These are phyloP conservation scores for Tricholoma bakamatsutake DNA, from an alignment of 768 basidiomycete species.

Conservation along the genomic window DNA sequence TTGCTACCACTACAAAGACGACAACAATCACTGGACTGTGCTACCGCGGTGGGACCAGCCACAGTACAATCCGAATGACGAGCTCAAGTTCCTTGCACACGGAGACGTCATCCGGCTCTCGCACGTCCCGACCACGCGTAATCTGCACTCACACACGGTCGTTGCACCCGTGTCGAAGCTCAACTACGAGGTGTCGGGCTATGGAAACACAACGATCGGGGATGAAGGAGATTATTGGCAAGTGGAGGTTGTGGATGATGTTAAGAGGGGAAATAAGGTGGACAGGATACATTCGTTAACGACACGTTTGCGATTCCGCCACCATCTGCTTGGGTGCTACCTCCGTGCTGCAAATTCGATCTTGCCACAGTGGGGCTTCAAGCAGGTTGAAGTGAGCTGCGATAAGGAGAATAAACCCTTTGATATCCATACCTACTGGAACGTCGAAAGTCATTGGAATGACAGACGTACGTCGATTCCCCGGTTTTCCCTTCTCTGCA, in stretches of 20 bases:
- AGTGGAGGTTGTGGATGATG: constrained; percentile 92
- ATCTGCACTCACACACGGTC: constrained; percentile 88
- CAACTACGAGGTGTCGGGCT: constrained; percentile 89
- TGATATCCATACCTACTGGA: constrained; percentile 92
- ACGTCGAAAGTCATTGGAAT: constrained; percentile 97
- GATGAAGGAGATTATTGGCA: constrained; percentile 89
- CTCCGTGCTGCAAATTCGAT: constrained; percentile 82
- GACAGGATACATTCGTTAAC: constrained; percentile 84
- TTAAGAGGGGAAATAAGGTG: constrained; percentile 55
- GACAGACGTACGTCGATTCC: constrained; percentile 64
- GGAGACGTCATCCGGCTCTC: constrained; percentile 77
- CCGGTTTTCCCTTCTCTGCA: not conserved
- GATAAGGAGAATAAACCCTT: constrained; percentile 78
- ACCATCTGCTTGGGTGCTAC: constrained; percentile 78
- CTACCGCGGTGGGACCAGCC: constrained; percentile 78
- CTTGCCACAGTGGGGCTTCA: constrained; percentile 98
- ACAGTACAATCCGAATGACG: constrained; percentile 56
- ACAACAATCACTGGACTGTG: constrained; percentile 90
- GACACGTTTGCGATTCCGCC: constrained; percentile 81
- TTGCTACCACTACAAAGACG: constrained; percentile 99
- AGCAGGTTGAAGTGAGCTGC: constrained; percentile 96
- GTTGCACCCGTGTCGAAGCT: constrained; percentile 86
- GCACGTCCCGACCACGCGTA: constrained; percentile 79
- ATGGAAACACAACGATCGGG: constrained; percentile 86
- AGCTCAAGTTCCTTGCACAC: constrained; percentile 65